Evolutionary conservation across 768 basidiomycete genomes (phyloP).

Genomic region (Lactifluus hygrophoroides): DNA sequence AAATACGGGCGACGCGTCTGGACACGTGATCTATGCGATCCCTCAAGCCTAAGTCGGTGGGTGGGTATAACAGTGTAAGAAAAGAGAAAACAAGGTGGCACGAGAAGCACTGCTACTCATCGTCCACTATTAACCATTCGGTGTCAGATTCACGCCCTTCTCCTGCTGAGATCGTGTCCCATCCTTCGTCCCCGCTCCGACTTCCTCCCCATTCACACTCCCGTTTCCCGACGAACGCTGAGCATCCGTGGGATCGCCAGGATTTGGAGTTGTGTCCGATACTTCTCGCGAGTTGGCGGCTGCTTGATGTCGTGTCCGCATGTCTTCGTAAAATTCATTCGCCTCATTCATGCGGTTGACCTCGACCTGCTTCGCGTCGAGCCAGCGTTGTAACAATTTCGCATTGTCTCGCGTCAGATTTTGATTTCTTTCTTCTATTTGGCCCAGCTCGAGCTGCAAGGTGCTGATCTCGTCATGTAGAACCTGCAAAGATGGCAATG

Average conservation of each 20-base stretch:
- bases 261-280: slow-evolving; percentile 22
- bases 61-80: slow-evolving; percentile 6
- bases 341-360: slow-evolving; percentile 95
- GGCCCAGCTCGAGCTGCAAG: slow-evolving; percentile 81
- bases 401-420: slow-evolving; percentile 90
- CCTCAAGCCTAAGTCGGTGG: neutral
- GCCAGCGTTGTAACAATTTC: slow-evolving; percentile 90
- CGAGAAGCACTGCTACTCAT: slow-evolving; percentile 21
- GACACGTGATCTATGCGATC: slow-evolving; percentile 13
- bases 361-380: slow-evolving; percentile 88
- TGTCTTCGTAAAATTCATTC: slow-evolving; percentile 81
- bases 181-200: slow-evolving; percentile 51
- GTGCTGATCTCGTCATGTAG: slow-evolving; percentile 94
- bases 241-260: slow-evolving; percentile 24
- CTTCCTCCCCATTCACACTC: slow-evolving; percentile 42
- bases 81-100: slow-evolving; percentile 10
- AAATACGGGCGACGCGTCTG: slow-evolving; percentile 17
- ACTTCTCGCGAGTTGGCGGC: slow-evolving; percentile 50
- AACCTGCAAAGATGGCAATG: slow-evolving; percentile 42
- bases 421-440: slow-evolving; percentile 81
- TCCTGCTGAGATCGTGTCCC: slow-evolving; percentile 61
- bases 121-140: slow-evolving; percentile 81
- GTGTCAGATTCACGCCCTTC: slow-evolving; percentile 73
- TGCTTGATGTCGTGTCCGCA: slow-evolving; percentile 65
- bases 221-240: slow-evolving; percentile 61